Base-by-base conservation (phyloP, 257 asterid genomes). In the Solanum boliviense region DNA sequence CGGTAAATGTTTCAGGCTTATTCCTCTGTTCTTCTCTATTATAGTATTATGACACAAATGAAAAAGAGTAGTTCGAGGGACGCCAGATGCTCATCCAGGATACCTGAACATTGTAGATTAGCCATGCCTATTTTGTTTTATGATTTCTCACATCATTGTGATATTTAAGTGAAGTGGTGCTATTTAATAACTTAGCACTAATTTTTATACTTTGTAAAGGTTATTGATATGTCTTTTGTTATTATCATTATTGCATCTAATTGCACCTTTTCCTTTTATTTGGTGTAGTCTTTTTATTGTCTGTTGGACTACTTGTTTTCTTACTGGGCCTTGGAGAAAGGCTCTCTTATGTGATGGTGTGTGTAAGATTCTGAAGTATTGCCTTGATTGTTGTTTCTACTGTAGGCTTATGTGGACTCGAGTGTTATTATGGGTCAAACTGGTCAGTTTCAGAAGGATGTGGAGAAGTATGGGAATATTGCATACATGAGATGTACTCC, bases 381-480 rank as follows among this genome's bases (percentile, higher is more conserved):
- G 21, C 86, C 58, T 89, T 41, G 25, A 75, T 52, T 87, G 13
- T 85, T 70, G 39, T 91, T 60, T 84, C 70, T 70, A n/a, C 25
- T 73, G 74, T 46, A 97, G 99, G 99, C 98, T 62, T 97, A 96
- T 88, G 98, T 97, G 88, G 99, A 97, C 91, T 96, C 99, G 4
- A 96, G 99, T 68, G 99, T 97, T 83, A 97, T 96, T 87, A 86
- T 96, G 92, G 99, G 99, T 72, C 99, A 96, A 92, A 97, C 99
- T 31, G 98, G 98, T 83, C 94, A 84, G 91, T 97, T 90, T 89
- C 97, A 94, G 91, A 96, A 92, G 89, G 98, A 95, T 67, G 95
- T 93, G 58, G 98, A 97, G 93, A 95, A 93, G 94, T 97, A 92
- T 84, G 96, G 91, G 67, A 96, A 93, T 48, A 95, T 97, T 84